Conservation (phyloP, 306 rosid species). For the Prosopis cineraria region DNA sequence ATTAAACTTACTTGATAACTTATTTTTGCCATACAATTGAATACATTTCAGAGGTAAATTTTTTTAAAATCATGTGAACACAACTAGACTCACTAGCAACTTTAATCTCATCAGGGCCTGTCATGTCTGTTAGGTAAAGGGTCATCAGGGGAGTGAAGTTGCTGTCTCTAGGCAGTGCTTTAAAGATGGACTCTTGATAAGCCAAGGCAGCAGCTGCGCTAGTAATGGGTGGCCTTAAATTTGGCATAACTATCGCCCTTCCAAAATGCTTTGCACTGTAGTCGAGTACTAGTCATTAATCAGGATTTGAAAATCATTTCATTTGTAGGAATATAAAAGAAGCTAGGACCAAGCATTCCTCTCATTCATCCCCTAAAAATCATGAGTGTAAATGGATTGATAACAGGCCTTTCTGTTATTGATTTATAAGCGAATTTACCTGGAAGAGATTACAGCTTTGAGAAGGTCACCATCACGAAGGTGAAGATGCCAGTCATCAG, state of each 20-base stretch:
- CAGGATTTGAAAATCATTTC: not conserved
- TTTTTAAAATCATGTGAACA: not conserved
- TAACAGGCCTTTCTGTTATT: not conserved
- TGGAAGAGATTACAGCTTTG: slow-evolving; percentile 71
- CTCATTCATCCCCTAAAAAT: not conserved
- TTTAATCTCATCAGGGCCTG: slow-evolving; percentile 73
- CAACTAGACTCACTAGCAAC: slow-evolving; percentile 68
- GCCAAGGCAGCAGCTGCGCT: slow-evolving; percentile 68
- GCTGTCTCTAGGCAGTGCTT: slow-evolving; percentile 64
- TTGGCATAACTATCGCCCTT: slow-evolving; percentile 95
- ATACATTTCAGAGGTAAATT: not conserved
- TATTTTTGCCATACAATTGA: not conserved
- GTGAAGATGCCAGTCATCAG: slow-evolving; percentile 96
- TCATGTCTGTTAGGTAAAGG: slow-evolving; percentile 82
- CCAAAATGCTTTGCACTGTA: slow-evolving; percentile 74
- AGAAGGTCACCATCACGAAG: slow-evolving; percentile 86
- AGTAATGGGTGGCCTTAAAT: slow-evolving; percentile 84
- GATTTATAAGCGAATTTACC: slow-evolving; percentile 56
- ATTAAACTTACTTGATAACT: not conserved
- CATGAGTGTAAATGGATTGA: not conserved
- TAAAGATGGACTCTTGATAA: slow-evolving; percentile 74
- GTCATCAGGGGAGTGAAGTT: slow-evolving; percentile 91
- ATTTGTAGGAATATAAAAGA: not conserved
- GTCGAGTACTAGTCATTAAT: slow-evolving; percentile 25
- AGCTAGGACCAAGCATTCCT: not conserved